These are phyloP conservation scores for Ephemerocybe angulata DNA, from an alignment of 768 basidiomycete species.

Conservation along the genomic window DNA sequence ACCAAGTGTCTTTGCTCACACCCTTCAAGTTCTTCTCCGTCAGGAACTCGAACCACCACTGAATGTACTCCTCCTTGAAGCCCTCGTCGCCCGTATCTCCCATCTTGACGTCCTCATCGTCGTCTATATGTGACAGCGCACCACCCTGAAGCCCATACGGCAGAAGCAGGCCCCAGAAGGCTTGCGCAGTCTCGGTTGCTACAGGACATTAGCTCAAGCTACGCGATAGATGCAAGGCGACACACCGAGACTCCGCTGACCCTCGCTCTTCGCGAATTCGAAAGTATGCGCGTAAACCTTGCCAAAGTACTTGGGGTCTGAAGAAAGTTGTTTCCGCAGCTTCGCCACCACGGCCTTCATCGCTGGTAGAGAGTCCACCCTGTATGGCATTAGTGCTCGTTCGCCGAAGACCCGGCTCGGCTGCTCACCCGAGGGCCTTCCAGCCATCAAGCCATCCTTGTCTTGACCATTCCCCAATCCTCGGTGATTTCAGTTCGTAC, in stretches of 20 bases:
- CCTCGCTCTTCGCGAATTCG: constrained; percentile 69
- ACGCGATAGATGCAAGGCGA: constrained; percentile 9
- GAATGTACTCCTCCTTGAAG: constrained; percentile 59
- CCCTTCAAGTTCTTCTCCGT: constrained; percentile 62
- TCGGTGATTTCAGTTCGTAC: constrained; percentile 73
- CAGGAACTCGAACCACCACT: constrained; percentile 82
- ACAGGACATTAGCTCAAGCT: not conserved
- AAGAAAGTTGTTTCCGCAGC: constrained; percentile 57
- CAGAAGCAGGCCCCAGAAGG: constrained; percentile 76
- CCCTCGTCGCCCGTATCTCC: constrained; percentile 41
- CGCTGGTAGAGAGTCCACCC: constrained; percentile 58
- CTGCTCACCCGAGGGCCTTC: constrained; percentile 58
- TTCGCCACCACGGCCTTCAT: constrained; percentile 57
- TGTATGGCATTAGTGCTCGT: constrained; percentile 21
- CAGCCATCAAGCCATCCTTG: constrained; percentile 80
- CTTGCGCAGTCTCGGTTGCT: constrained; percentile 70
- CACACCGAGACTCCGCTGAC: constrained; percentile 78
- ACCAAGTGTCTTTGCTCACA: constrained; percentile 86
- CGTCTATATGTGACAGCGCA: constrained; percentile 50
- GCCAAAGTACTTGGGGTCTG: constrained; percentile 66
- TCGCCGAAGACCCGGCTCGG: not conserved
- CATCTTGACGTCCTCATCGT: constrained; percentile 47
- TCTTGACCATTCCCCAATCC: constrained; percentile 67
- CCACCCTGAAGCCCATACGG: constrained; percentile 67
- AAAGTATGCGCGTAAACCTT: constrained; percentile 81